Base-by-base conservation (phyloP, 495 filamentous ascomycete species). In the Cercophora newfieldiana region DNA sequence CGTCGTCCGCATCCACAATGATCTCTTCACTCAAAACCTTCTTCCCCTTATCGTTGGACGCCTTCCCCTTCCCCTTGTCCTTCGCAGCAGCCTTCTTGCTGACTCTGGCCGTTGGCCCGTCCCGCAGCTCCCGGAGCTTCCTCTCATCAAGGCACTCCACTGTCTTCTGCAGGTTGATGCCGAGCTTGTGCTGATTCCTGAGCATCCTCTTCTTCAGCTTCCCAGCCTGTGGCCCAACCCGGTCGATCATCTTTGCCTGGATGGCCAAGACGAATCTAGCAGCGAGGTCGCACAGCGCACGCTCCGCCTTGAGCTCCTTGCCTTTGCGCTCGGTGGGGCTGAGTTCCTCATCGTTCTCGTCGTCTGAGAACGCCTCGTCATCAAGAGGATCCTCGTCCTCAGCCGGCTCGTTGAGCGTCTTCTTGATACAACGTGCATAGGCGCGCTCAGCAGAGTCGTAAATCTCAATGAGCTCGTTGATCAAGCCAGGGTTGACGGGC, bases 231-330 rank as follows among this genome's bases (percentile, higher is more conserved):
- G 81, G 76, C 1, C 84, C 86, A 1, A 76, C 83, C 18, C 82
- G 78, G 66, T 97, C 92, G 51, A 97, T 74, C 19, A 90, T 85
- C 47, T 88, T 86, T 8, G 87, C 92, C 5, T 91, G 80, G 25
- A 96, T 86, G 0, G 89, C 88, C 24, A 96, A 81, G 8, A 97
- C 91, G 33, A 95, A 83, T 69, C 93, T 93, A 47, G 90, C 89
- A 5, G 93, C 87, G 2, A 97, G 80, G 69, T 92, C 90, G 77
- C 94, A 97, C 0, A 98, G 82, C 19, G 87, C 85, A 70, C 94
- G 87, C 73, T 98, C 94, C 1, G 91, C 86, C 44, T 91, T 78
- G 16, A 97, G 79, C 59, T 87, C 84, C 24, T 83, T 83, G 14
- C 82, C 83, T 58, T 85, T 80, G 21, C 82, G 82, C 64, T 89